Evolutionary conservation across 306 rosid genomes (phyloP).

Genomic region (Cicer chorassanicum): DNA sequence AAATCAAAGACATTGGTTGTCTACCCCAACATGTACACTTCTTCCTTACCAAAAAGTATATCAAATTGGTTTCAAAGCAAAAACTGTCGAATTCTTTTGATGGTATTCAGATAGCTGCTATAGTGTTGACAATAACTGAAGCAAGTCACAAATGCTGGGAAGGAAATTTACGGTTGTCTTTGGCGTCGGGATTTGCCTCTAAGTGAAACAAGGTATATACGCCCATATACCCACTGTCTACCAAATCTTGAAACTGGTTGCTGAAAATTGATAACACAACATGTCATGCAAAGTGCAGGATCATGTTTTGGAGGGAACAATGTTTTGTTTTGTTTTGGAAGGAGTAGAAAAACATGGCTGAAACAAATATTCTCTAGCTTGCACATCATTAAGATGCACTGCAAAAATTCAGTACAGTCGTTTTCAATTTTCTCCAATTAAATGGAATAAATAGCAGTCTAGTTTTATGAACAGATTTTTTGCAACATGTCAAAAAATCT

Average conservation of each 20-base stretch:
- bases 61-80: conserved; percentile 28
- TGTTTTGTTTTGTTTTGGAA: no score
- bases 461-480: conserved; percentile 7
- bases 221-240: conserved; percentile 86
- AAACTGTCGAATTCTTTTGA: conserved; percentile 2
- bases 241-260: conserved; percentile 62
- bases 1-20: conserved; percentile 6
- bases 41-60: conserved; percentile 1
- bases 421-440: no score
- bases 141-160: conserved; percentile 20
- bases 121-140: conserved; percentile 45
- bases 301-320: background rate
- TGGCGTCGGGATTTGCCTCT: conserved; percentile 54
- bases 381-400: no score
- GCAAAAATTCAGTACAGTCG: no score
- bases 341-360: no score
- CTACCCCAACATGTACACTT: conserved; percentile 30
- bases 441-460: background rate
- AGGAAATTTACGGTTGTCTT: conserved; percentile 48
- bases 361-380: no score
- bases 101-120: conserved; percentile 31
- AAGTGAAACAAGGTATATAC: conserved; percentile 73
- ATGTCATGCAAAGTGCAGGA: conserved; percentile 23
- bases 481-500: conserved; percentile 24
- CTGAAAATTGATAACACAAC: conserved; percentile 53